Base-by-base conservation (phyloP, 371 early-diverging fungal species). In the Mucor sp. region DNA sequence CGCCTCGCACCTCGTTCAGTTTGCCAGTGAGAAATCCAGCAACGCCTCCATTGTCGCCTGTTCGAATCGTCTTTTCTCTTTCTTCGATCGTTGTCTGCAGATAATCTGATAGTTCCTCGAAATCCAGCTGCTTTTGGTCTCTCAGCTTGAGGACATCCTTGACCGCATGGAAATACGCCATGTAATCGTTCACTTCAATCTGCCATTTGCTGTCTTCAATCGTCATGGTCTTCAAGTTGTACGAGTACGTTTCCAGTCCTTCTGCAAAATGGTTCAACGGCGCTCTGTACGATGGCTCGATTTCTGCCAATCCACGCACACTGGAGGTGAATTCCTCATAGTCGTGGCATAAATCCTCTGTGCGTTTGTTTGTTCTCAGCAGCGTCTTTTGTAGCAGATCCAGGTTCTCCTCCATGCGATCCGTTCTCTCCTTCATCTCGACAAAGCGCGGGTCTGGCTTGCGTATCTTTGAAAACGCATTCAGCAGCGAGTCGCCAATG, bases 101-200 rank as follows among this genome's bases (percentile, higher is more conserved):
- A 66, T 91, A 95, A 63, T 87, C 87, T 0, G 91, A 84, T 27
- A 97, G 81, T 50, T 94, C 97, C 78, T 97, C 97, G 77, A 87
- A 90, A 79, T 97, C 97, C 6, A 96, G 78, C 72, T 97, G 97
- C 76, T 96, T 97, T 77, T 96, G 95, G 77, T 97, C 97, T 14
- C 97, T 84, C 53, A 90, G 68, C 67, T 91, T 93, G 30, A 97
- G 79, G 12, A 93, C 71, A 71, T 89, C 94, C 83, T 94, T 93
- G 53, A 94, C 92, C 8, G 89, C 84, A 71, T 89, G 88, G 75
- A 96, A 95, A 76, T 97, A 96, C 0, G 89, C 86, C 60, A 95
- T 83, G 69, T 94, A 95, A 69, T 96, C 97, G 62, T 92, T 90
- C 12, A 96, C 72, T 65, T 93, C 90, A 43, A 87, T 82, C 39